Conservation (phyloP, 257 asterid species). For the Paraleonurus japonicus region DNA sequence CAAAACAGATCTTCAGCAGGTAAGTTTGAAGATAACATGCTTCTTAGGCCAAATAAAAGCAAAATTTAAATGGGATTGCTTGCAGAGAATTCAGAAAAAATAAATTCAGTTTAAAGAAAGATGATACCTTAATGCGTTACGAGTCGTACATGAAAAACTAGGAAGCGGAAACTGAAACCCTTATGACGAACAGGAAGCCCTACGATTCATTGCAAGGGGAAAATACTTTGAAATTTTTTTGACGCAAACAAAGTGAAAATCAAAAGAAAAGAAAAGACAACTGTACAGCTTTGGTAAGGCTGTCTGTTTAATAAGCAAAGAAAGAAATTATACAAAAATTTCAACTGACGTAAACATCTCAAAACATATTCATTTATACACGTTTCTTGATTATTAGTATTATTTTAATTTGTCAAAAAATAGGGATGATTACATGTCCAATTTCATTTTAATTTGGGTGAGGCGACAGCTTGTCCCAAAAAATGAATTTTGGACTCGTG, state of each 20-base stretch:
- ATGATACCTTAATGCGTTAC: constrained; percentile 46
- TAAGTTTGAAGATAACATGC: constrained; percentile 11
- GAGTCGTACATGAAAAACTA: constrained; percentile 7
- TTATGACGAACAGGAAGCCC: constrained; percentile 21
- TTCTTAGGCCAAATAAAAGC: constrained; percentile 4
- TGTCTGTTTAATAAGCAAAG: constrained; percentile 15
- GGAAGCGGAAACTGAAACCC: constrained; percentile 31
- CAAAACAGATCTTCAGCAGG: constrained; percentile 33
- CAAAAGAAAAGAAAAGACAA: constrained; percentile 22
- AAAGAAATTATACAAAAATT: not conserved
- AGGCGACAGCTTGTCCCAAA: not conserved
- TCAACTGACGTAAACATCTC: not conserved
- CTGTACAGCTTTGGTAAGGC: constrained; percentile 24
- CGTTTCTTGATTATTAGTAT: not conserved
- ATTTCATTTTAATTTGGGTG: not conserved
- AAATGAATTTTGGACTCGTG: not conserved
- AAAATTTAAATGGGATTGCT: constrained; percentile 17
- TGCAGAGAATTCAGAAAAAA: not conserved
- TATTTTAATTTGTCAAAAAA: too few species aligned
- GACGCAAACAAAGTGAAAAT: constrained; percentile 1
- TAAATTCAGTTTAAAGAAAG: not conserved
- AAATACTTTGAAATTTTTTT: constrained; percentile 17
- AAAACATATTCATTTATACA: not conserved
- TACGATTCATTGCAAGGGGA: not conserved
- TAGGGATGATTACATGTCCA: not conserved